A percentile compares a stretch with the other conserved stretches of the same genome.
Evolutionary conservation across 768 basidiomycete genomes (phyloP).

Genomic region (Nidularia pulvinata): DNA sequence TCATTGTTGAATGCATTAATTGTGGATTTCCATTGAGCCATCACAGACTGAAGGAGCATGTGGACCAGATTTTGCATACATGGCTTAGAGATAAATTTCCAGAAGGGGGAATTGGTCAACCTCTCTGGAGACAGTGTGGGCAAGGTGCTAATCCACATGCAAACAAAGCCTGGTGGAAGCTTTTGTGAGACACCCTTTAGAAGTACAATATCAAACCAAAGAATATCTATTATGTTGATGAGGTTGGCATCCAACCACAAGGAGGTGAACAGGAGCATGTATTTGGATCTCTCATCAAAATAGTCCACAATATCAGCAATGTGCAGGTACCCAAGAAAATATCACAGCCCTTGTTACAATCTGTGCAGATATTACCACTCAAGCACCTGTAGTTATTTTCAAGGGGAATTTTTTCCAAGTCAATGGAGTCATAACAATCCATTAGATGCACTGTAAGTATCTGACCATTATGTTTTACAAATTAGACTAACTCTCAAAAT

Average conservation of each 20-base stretch:
- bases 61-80: slow-evolving; percentile 13
- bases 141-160: slow-evolving; percentile 23
- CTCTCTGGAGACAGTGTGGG: slow-evolving; percentile 10
- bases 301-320: slow-evolving; percentile 28
- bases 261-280: neutral
- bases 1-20: neutral
- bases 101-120: neutral
- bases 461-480: neutral
- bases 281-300: neutral
- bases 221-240: neutral
- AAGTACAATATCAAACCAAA: neutral
- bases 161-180: slow-evolving; percentile 17
- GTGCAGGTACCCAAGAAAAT: slow-evolving; percentile 27
- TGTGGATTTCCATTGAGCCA: slow-evolving; percentile 22
- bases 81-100: slow-evolving; percentile 3
- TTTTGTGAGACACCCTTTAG: slow-evolving; percentile 14
- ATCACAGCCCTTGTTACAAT: slow-evolving; percentile 40
- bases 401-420: slow-evolving; percentile 22
- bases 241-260: neutral
- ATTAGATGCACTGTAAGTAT: slow-evolving; percentile 14
- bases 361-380: slow-evolving; percentile 29
- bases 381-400: slow-evolving; percentile 26
- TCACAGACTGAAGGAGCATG: slow-evolving; percentile 14
- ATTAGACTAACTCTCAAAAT: neutral
- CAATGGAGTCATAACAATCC: slow-evolving; percentile 25